Evolutionary conservation across 2,329 filamentous ascomycete species (phyloP).

Genomic region (Penicillium expansum): DNA sequence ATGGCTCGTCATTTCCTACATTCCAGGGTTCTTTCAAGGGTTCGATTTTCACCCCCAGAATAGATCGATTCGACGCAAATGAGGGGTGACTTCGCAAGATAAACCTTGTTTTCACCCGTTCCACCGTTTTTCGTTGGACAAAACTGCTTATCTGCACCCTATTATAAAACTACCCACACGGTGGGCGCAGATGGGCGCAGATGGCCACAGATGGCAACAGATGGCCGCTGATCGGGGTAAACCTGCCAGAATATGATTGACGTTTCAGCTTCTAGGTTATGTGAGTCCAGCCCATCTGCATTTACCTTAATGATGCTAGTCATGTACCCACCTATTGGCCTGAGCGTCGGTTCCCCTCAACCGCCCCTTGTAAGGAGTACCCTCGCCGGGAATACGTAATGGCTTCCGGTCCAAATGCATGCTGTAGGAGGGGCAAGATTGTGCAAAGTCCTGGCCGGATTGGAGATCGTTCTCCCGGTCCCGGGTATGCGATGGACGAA

Average conservation of each 20-base stretch:
- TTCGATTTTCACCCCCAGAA: background rate
- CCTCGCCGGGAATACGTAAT: slow-evolving; percentile 2
- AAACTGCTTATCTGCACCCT: slow-evolving; percentile 1
- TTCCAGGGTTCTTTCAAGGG: background rate
- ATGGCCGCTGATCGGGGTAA: background rate
- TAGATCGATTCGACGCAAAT: background rate
- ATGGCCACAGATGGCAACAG: background rate
- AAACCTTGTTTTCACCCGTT: background rate
- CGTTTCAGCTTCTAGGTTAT: background rate
- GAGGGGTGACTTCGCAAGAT: background rate
- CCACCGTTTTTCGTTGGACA: background rate
- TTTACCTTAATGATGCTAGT: background rate
- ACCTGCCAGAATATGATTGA: background rate
- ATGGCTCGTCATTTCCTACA: background rate
- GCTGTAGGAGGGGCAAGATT: background rate
- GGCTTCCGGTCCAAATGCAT: slow-evolving; percentile 2
- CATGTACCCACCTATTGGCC: slow-evolving; percentile 3
- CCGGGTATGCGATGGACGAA: slow-evolving; percentile 12
- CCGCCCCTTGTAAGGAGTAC: background rate
- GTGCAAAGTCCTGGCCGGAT: slow-evolving; percentile 14
- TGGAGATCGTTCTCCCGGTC: slow-evolving; percentile 11
- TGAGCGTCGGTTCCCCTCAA: background rate
- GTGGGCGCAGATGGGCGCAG: background rate
- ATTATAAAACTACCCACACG: background rate
- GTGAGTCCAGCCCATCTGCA: background rate